Base-by-base conservation (phyloP, 2,329 filamentous ascomycete species). In the Pseudocercospora fijiensis region DNA sequence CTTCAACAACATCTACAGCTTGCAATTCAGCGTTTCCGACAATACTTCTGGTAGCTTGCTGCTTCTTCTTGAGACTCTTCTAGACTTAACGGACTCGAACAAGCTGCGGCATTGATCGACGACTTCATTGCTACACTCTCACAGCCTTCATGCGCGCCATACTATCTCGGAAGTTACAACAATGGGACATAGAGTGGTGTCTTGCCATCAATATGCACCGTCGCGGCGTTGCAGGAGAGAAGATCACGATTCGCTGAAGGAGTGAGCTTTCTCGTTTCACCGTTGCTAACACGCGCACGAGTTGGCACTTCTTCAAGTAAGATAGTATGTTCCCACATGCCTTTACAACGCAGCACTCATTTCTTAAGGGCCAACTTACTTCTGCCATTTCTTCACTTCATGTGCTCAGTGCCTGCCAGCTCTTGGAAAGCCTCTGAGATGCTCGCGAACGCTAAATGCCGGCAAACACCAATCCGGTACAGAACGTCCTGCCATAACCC, bases 51-150 rank as follows among this genome's bases (percentile, higher is more conserved):
- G 49, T 52, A 26, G 27, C 22, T 28, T 11, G n/a, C 2, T 7
- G 27, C 16, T 11, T 28, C 27, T 16, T 37, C 1, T 6, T 6
- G 33, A 8, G 22, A 20, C 20, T 8, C 27, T 24, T 27, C 37
- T 27, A 7, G 11, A n/a, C 20, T 52, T n/a, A n/a, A n/a, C n/a
- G n/a, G 10, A 52, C n/a, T 22, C 13, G n/a, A 52, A 26, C 11
- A 16, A 47, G 58, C 56, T 33, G 62, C 61, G 13, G 66, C 61
- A 1, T 57, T 68, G 52, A 62, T 68, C 16, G 66, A 66, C 33
- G 65, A 68, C 27, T 62, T 68, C 26, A 66, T 68, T 20, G 66
- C 66, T 4, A 66, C 61, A 3, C 20, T 68, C 51, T 18, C 61
- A 28, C 66, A 68, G 57, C 28, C 63, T 28, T 56, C 51, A 8